phyloP scores from a whole-genome alignment of 148 eudicot species.

The Heliamphora exappendiculata region DNA sequence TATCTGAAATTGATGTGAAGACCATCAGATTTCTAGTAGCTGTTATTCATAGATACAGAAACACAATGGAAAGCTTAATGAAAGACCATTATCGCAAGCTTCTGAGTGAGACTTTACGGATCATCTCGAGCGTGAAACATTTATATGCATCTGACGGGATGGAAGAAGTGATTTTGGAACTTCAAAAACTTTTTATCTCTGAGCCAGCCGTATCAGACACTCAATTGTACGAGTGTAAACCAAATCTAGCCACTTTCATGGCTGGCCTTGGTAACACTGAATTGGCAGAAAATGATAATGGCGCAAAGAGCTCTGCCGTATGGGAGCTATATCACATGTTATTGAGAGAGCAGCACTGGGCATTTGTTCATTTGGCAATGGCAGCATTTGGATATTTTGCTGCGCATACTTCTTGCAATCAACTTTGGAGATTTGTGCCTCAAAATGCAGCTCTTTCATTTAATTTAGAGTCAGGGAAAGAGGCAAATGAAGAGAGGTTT shows the following conservation, averaged over 20 bases:
- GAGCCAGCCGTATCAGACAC: conserved; percentile 29
- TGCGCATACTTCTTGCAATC: conserved; percentile 66
- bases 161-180: conserved; percentile 67
- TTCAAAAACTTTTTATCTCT: conserved; percentile 54
- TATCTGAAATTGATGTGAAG: conserved; percentile 46
- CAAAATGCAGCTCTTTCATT: conserved; percentile 81
- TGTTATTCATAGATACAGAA: conserved; percentile 39
- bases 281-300: conserved; percentile 45
- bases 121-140: conserved; percentile 53
- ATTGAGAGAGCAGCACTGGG: conserved; percentile 84
- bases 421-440: conserved; percentile 91
- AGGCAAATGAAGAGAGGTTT: conserved; percentile 56
- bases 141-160: conserved; percentile 51
- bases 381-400: conserved; percentile 86
- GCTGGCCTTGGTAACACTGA: conserved; percentile 60
- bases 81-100: conserved; percentile 49
- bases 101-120: conserved; percentile 54
- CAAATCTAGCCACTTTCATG: conserved; percentile 71
- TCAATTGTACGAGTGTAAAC: conserved; percentile 57
- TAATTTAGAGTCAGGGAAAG: conserved; percentile 53
- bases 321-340: conserved; percentile 74
- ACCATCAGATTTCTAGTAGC: conserved; percentile 52
- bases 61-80: conserved; percentile 23
- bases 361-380: conserved; percentile 61
- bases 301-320: conserved; percentile 43